These are phyloP conservation scores for Vigna reflexopilosa DNA, from an alignment of 306 rosid genomes.

Conservation along the genomic window DNA sequence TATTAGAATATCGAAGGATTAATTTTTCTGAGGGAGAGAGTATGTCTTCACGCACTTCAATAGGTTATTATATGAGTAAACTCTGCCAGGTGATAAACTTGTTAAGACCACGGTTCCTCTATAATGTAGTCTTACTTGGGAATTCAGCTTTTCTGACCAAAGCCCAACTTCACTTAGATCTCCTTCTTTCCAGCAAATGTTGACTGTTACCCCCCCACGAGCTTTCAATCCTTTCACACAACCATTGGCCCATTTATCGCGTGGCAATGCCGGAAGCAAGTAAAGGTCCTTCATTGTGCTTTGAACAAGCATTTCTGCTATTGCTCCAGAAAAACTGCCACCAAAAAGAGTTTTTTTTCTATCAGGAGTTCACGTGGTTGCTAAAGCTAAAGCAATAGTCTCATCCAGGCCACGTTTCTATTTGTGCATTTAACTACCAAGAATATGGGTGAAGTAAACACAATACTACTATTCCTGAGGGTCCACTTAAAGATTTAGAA, in stretches of 20 bases:
- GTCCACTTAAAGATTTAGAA: background rate
- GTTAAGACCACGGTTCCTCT: slow-evolving; percentile 55
- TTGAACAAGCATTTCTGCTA: slow-evolving; percentile 88
- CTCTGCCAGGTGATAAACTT: slow-evolving; percentile 54
- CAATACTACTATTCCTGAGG: background rate
- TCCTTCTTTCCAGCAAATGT: slow-evolving; percentile 85
- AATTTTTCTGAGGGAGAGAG: slow-evolving; percentile 50
- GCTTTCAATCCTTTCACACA: slow-evolving; percentile 88
- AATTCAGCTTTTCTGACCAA: slow-evolving; percentile 62
- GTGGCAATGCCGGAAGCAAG: slow-evolving; percentile 84
- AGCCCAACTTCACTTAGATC: slow-evolving; percentile 74
- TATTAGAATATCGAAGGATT: slow-evolving; percentile 32
- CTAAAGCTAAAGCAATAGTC: slow-evolving; percentile 7
- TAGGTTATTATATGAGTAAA: slow-evolving; percentile 63
- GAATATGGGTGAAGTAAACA: background rate
- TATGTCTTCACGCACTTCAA: slow-evolving; percentile 64
- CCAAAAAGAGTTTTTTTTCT: slow-evolving; percentile 21
- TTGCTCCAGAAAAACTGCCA: slow-evolving; percentile 67
- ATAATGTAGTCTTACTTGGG: slow-evolving; percentile 57
- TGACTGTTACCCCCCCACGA: slow-evolving; percentile 75
- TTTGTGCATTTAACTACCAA: background rate
- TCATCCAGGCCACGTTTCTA: background rate
- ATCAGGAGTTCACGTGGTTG: background rate
- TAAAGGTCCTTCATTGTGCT: slow-evolving; percentile 74
- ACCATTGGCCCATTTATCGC: slow-evolving; percentile 79